Percentiles rank a stretch among this genome's conserved stretches.
Conservation (phyloP, 169 alveolate genomes). For the Babesia gibsoni region DNA sequence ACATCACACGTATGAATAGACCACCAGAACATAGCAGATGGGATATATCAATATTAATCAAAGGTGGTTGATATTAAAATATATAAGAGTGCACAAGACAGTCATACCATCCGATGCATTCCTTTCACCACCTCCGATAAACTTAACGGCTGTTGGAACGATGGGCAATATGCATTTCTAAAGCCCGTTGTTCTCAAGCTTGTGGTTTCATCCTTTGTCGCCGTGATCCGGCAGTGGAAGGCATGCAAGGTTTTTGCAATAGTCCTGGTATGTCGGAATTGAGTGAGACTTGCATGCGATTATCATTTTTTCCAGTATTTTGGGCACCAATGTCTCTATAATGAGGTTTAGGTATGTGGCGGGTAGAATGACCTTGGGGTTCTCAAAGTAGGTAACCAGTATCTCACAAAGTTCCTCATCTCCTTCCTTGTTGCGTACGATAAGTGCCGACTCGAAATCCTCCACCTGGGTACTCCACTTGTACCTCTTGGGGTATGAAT, state of each 20-base stretch:
- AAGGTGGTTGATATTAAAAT: too few relatives aligned
- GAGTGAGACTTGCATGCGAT: conserved; percentile 48
- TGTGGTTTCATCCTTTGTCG: too few relatives aligned
- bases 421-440: conserved; percentile 28
- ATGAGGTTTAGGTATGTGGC: conserved; percentile 49
- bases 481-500: background rate
- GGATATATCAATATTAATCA: too few relatives aligned
- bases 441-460: conserved; percentile 52
- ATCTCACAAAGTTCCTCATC: conserved; percentile 19
- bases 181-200: too few relatives aligned
- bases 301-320: conserved; percentile 50
- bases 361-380: conserved; percentile 63
- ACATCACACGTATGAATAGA: too few relatives aligned
- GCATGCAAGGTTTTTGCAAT: conserved; percentile 3
- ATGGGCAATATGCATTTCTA: too few relatives aligned
- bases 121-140: too few relatives aligned
- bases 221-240: background rate
- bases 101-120: too few relatives aligned
- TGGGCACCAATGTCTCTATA: conserved; percentile 58
- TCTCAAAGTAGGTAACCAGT: conserved; percentile 53
- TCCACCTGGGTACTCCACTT: conserved; percentile 62
- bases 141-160: too few relatives aligned
- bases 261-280: conserved; percentile 14
- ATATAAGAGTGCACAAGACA: too few relatives aligned
- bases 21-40: too few relatives aligned